Percentiles rank a stretch among this genome's conserved stretches.
Conservation (phyloP, 169 alveolate species). For the Plasmodium adleri region DNA sequence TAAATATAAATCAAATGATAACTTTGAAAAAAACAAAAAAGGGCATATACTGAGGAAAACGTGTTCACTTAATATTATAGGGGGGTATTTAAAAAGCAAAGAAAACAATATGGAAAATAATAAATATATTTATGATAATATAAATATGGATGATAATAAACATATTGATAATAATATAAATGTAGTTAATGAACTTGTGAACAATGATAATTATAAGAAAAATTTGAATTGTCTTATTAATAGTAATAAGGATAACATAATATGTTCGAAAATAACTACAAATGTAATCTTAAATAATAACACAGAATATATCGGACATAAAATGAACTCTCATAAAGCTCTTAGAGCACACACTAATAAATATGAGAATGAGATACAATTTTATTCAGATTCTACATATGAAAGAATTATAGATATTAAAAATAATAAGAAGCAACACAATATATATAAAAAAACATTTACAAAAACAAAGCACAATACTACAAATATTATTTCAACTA, state of each 20-base stretch:
- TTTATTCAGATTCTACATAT: not conserved
- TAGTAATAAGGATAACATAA: too few species aligned
- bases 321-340: too few species aligned
- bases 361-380: not conserved
- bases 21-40: not conserved
- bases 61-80: not conserved
- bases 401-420: not conserved
- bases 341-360: not conserved
- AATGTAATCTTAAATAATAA: too few species aligned
- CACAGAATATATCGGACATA: too few species aligned
- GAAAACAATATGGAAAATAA: constrained; percentile 2
- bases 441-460: not conserved
- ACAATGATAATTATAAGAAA: not conserved
- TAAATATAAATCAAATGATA: not conserved
- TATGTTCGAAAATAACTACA: too few species aligned
- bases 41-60: not conserved
- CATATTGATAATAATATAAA: not conserved
- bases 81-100: not conserved
- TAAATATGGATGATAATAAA: not conserved
- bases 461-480: not conserved
- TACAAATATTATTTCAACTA: not conserved
- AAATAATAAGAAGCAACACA: not conserved
- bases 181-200: not conserved
- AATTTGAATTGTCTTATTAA: not conserved
- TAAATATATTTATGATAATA: not conserved